Percentiles rank a stretch among this genome's conserved stretches.
Conservation (phyloP, 2,329 filamentous ascomycete species). For the Didymella pomorum region DNA sequence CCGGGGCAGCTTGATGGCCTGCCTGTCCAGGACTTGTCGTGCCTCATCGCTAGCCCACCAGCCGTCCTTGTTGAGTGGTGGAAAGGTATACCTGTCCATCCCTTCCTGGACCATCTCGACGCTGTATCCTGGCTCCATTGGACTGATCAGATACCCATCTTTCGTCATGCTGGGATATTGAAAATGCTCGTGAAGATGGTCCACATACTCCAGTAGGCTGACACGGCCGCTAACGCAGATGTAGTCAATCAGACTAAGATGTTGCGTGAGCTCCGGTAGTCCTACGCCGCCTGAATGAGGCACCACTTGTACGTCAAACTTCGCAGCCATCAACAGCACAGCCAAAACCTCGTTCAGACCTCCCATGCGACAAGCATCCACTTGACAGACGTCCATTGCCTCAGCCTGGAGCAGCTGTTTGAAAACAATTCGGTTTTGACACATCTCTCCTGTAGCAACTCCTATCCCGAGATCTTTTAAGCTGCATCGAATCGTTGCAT, state of each 20-base stretch:
- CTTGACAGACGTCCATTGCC: conserved; percentile 89
- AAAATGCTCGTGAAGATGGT: conserved; percentile 94
- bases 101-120: conserved; percentile 54
- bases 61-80: conserved; percentile 74
- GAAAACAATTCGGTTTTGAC: conserved; percentile 92
- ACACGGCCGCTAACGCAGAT: conserved; percentile 83
- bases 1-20: not conserved
- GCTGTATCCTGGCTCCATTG: conserved; percentile 53
- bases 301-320: conserved; percentile 81
- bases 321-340: conserved; percentile 83
- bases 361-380: conserved; percentile 88
- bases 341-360: conserved; percentile 92
- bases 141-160: conserved; percentile 92
- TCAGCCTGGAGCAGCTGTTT: conserved; percentile 84
- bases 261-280: conserved; percentile 91
- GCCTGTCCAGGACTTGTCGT: conserved; percentile 71
- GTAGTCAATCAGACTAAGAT: conserved; percentile 91
- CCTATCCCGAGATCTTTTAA: conserved; percentile 77
- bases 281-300: conserved; percentile 90
- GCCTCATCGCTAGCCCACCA: conserved; percentile 88
- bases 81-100: conserved; percentile 81
- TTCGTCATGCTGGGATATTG: conserved; percentile 79
- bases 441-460: conserved; percentile 93
- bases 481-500: conserved; percentile 83
- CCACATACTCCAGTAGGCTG: conserved; percentile 87